Conservation (phyloP, 129 eudicot species). For the Chrysanthemum lavandulifolium region DNA sequence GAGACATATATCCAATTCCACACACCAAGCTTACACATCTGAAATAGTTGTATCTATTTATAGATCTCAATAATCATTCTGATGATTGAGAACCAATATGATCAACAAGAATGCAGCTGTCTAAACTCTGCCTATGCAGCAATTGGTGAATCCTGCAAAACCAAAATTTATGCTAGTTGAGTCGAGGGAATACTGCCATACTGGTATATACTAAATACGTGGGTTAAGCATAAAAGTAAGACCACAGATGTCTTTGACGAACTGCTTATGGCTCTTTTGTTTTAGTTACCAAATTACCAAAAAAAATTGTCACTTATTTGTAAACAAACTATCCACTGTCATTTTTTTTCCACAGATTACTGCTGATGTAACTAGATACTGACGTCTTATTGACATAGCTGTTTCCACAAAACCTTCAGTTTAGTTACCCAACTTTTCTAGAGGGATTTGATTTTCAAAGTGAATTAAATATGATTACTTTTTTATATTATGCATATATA, state of each 20-base stretch:
- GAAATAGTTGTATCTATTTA: constrained; percentile 15
- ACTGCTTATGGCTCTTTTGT: background rate
- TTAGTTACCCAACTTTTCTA: no score
- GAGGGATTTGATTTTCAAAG: no score
- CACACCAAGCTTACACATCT: constrained; percentile 32
- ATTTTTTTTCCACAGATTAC: no score
- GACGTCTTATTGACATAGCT: no score
- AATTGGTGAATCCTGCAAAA: constrained; percentile 70
- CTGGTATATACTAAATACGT: background rate
- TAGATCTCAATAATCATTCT: constrained; percentile 28
- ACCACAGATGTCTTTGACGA: background rate
- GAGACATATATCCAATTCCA: constrained; percentile 6
- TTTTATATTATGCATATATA: no score
- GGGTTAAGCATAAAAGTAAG: background rate
- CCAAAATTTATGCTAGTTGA: constrained; percentile 1
- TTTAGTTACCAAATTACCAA: background rate
- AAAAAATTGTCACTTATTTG: no score
- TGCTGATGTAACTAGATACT: no score
- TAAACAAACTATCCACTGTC: no score
- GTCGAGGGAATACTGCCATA: background rate
- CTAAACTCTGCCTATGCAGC: constrained; percentile 48
- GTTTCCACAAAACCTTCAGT: no score
- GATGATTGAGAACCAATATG: constrained; percentile 9
- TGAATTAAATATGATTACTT: no score
- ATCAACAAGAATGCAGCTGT: constrained; percentile 20